A percentile compares a stretch with the other conserved stretches of the same genome.
Conservation (phyloP, 2,329 filamentous ascomycete genomes). For the Penicillium palitans region DNA sequence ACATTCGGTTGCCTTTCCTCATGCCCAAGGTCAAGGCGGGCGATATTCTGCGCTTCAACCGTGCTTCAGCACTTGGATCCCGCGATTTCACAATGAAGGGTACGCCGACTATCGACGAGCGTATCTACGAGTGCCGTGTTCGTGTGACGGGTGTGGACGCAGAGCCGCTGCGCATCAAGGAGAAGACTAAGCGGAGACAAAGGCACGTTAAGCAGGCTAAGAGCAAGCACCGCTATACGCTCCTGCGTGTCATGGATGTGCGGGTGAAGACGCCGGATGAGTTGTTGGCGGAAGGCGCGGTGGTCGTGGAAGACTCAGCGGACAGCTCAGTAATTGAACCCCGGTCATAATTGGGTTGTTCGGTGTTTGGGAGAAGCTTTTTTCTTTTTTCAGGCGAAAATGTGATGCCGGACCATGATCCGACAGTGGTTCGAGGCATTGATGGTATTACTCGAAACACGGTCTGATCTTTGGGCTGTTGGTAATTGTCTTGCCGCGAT, state of each 20-base stretch:
- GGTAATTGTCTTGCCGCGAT: constrained; percentile 19
- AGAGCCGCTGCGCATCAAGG: constrained; percentile 72
- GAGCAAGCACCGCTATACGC: constrained; percentile 90
- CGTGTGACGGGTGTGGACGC: constrained; percentile 81
- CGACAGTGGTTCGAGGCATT: not conserved
- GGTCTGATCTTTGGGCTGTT: not conserved
- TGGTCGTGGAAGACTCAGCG: constrained; percentile 34
- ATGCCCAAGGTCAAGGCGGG: constrained; percentile 76
- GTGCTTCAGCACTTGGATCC: constrained; percentile 77
- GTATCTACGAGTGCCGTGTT: constrained; percentile 80
- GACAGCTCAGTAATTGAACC: constrained; percentile 26
- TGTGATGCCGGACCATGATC: not conserved
- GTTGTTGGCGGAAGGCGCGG: constrained; percentile 48
- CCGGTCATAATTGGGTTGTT: constrained; percentile 16
- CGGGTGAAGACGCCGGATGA: constrained; percentile 62
- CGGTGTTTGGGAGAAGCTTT: not conserved
- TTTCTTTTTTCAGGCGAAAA: constrained; percentile 1
- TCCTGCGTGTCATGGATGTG: constrained; percentile 80
- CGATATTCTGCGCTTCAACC: constrained; percentile 83
- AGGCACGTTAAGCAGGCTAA: constrained; percentile 69
- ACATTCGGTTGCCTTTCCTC: constrained; percentile 73
- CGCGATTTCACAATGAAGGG: constrained; percentile 89
- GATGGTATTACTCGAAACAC: constrained; percentile 1
- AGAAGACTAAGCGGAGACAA: constrained; percentile 78
- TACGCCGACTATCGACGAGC: constrained; percentile 76